Evolutionary conservation across 306 rosid genomes (phyloP).

Genomic region (Vigna nakashimae): DNA sequence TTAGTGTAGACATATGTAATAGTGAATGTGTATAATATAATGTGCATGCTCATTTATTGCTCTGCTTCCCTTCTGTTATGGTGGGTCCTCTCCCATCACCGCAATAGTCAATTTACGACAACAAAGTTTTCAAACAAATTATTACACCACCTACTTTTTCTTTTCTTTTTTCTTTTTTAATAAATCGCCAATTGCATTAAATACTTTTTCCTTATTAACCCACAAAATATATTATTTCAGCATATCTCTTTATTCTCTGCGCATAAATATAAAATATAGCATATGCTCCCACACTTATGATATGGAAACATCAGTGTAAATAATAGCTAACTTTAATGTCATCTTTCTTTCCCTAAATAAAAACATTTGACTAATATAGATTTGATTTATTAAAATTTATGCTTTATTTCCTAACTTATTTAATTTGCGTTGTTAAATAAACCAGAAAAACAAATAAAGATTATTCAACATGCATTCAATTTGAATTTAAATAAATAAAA

Average conservation of each 20-base stretch:
- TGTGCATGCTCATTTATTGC: background rate
- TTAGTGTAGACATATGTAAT: background rate
- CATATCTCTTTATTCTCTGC: background rate
- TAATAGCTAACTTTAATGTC: no score
- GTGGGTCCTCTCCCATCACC: background rate
- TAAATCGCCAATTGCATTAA: background rate
- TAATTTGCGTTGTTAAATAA: no score
- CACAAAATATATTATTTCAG: background rate
- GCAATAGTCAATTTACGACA: conserved; percentile 7
- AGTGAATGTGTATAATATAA: background rate
- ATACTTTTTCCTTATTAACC: background rate
- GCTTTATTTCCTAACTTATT: no score
- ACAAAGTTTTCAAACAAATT: background rate
- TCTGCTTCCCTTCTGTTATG: background rate
- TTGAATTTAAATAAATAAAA: no score
- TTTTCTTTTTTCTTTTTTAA: background rate
- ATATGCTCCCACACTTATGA: no score
- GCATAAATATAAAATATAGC: no score
- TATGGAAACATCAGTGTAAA: no score
- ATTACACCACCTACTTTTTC: background rate
- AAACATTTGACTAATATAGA: no score
- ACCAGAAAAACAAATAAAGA: no score
- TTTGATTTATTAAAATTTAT: no score
- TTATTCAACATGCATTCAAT: no score
- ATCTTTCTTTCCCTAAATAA: no score